These are phyloP conservation scores for Poronia punctata DNA, from an alignment of 495 filamentous ascomycete species.

Conservation along the genomic window DNA sequence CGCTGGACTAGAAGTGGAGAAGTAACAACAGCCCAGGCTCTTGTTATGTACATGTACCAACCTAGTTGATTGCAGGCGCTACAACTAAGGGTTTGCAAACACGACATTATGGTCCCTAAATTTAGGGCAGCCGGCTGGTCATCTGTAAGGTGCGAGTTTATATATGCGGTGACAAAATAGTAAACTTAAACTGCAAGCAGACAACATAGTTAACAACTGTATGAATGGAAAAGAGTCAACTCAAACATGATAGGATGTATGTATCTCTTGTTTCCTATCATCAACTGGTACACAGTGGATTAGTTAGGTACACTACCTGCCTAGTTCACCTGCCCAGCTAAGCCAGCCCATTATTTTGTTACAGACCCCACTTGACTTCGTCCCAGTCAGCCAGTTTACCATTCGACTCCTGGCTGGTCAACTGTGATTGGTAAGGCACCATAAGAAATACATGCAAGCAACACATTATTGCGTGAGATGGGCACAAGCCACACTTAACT, in stretches of 20 bases:
- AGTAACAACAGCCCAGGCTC: conserved; percentile 24
- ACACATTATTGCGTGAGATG: conserved; percentile 5
- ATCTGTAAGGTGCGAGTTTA: too few species aligned
- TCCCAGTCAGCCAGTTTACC: too few species aligned
- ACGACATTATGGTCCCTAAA: too few species aligned
- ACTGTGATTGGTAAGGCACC: conserved; percentile 4
- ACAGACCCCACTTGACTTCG: conserved; percentile 1
- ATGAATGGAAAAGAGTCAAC: too few species aligned
- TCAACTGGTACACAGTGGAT: neutral
- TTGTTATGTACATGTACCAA: conserved; percentile 12
- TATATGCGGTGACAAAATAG: too few species aligned
- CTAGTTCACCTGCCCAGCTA: conserved; percentile 3
- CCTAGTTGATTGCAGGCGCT: conserved; percentile 14
- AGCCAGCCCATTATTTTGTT: neutral
- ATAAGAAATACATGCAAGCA: conserved; percentile 11
- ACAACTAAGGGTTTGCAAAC: neutral
- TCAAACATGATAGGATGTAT: too few species aligned
- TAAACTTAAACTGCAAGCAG: too few species aligned
- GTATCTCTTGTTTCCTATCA: too few species aligned
- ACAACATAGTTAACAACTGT: too few species aligned
- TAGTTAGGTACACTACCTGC: neutral
- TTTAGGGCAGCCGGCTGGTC: too few species aligned
- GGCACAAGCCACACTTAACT: conserved; percentile 1
- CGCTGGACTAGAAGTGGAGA: conserved; percentile 25
- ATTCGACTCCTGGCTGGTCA: neutral